These are phyloP conservation scores for Sporothrix curviconia DNA, from an alignment of 2,329 filamentous ascomycete species.

Conservation along the genomic window DNA sequence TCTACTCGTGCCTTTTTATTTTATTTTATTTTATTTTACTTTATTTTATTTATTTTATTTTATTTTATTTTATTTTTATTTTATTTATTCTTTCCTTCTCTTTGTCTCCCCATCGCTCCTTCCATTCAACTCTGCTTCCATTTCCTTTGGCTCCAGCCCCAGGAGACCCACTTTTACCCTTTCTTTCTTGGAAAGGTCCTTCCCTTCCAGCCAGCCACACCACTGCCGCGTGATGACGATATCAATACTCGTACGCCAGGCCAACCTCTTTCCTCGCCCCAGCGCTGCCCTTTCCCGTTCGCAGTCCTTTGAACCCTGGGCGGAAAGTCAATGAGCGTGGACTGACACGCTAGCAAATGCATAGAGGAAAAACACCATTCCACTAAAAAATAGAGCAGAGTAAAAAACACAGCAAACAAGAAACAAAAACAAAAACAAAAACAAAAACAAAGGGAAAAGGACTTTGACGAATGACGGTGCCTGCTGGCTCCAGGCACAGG, in stretches of 20 bases:
- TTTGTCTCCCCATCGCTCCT: not conserved
- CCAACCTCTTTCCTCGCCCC: not conserved
- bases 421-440: not conserved
- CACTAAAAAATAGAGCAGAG: not conserved
- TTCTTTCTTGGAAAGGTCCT: no score
- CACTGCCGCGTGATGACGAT: slow-evolving; percentile 4
- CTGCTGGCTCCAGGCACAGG: not conserved
- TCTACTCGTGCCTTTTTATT: no score
- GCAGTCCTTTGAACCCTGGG: no score
- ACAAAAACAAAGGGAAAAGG: not conserved
- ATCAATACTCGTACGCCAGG: not conserved
- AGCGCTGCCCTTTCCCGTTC: not conserved
- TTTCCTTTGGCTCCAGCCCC: no score
- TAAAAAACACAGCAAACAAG: not conserved
- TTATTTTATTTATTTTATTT: not conserved
- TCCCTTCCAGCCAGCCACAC: not conserved
- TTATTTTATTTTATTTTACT: no score
- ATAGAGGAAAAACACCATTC: not conserved
- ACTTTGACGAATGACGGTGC: slow-evolving; percentile 1
- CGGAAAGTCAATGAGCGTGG: not conserved
- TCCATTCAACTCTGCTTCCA: no score
- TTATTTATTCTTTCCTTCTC: not conserved
- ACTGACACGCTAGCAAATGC: not conserved
- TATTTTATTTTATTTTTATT: not conserved
- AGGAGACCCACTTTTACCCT: no score